Evolutionary conservation across 164 flowering plant species (phyloP), one percentile per base, ranked within the genome.

Genomic region (Aristolochia contorta): DNA sequence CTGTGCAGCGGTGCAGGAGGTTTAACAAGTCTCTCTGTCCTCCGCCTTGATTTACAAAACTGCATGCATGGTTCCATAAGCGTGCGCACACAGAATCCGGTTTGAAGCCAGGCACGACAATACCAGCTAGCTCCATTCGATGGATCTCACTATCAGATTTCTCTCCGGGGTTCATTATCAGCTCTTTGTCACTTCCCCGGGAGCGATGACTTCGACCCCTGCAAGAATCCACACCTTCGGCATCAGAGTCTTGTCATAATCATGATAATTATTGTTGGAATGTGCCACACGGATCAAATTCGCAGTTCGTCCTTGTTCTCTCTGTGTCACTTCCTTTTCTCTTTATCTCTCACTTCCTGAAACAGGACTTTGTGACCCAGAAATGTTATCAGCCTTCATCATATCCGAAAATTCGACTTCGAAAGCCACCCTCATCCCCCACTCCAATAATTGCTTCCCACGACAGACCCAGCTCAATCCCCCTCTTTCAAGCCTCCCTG

Each of bases 231-330:
- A 6, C 43, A 37, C 43, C 53, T 22, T 3, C 14, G 47, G 20
- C 23, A 49, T n/a, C 30, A 50, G 19, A n/a, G 64, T 50, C 30
- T 47, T 47, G 43, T 59, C 54, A 47, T 59, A n/a, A 56, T 56
- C 59, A 15, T 60, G 54, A 50, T 47, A 61, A 48, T 61, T 61
- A 61, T 61, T 61, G 64, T 49, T 37, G 64, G 27, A 61, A 32
- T 49, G 37, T 49, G 22, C 20, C 53, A 49, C 22, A 20, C 19
- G 53, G 9, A 1, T 49, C 20, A 49, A 49, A 18, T 49, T 49
- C 19, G 22, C 53, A 1, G 53, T 49, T 18, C 20, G 6, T 49
- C 53, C 53, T 18, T 48, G 51, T 3, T n/a, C n/a, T 27, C 30
- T 27, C 30, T 27, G 3, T 27, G 3, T 27, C 5, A 27, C 30